These are phyloP conservation scores for Theileria annulata DNA, from an alignment of 169 alveolate species.

Conservation along the genomic window DNA sequence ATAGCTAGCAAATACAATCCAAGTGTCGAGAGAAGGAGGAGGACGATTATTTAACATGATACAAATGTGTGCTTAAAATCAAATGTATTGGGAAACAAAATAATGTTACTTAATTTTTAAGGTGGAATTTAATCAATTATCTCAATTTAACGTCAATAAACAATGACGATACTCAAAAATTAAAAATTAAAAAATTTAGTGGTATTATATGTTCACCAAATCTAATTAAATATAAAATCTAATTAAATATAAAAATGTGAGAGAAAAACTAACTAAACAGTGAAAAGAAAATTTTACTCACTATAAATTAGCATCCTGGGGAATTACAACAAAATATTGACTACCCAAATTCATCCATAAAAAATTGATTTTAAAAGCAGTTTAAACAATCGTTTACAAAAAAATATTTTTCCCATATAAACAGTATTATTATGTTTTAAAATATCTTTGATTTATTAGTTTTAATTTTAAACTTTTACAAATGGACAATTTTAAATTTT, in stretches of 20 bases:
- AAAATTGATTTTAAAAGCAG: no score
- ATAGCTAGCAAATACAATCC: constrained; percentile 57
- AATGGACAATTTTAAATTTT: background rate
- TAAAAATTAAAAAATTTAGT: background rate
- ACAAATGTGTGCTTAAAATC: constrained; percentile 1
- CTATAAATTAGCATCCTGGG: background rate
- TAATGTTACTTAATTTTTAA: background rate
- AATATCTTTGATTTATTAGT: background rate
- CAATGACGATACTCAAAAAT: background rate
- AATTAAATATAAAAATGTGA: background rate
- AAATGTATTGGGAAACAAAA: background rate
- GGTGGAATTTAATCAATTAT: background rate
- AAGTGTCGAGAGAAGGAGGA: constrained; percentile 52
- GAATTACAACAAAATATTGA: background rate
- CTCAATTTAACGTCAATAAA: background rate
- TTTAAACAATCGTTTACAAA: no score
- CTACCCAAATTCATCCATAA: background rate
- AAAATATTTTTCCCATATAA: background rate
- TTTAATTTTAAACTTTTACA: background rate
- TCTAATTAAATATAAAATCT: background rate
- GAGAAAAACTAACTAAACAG: background rate
- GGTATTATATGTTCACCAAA: background rate
- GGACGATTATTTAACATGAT: constrained; percentile 43
- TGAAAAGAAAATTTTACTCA: background rate
- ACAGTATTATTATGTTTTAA: background rate